phyloP scores from a whole-genome alignment of 1,284 basidiomycete genomes.

The Inonotus hispidus region DNA sequence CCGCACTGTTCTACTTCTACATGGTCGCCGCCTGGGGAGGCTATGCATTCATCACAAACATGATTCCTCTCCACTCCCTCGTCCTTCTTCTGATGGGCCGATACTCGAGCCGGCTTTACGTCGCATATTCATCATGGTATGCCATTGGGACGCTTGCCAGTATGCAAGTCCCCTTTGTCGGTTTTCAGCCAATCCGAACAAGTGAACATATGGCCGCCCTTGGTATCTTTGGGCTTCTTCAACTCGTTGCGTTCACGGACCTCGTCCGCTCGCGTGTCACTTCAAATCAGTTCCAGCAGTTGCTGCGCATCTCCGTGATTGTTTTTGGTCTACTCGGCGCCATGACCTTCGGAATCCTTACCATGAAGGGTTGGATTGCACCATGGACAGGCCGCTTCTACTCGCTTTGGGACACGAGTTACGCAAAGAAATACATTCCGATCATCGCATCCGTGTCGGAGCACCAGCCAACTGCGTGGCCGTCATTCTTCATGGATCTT shows the following conservation, averaged over 20 bases:
- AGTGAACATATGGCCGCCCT: slow-evolving; percentile 99
- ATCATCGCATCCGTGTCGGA: slow-evolving; percentile 99
- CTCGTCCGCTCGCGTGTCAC: slow-evolving; percentile 87
- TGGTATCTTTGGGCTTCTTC: slow-evolving; percentile 94
- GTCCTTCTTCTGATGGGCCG: slow-evolving; percentile 97
- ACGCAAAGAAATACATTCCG: slow-evolving; percentile 97
- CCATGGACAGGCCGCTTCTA: slow-evolving; percentile 99
- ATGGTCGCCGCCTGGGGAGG: slow-evolving; percentile 99
- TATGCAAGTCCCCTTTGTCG: slow-evolving; percentile 99
- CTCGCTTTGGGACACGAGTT: slow-evolving; percentile 98
- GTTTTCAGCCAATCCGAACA: slow-evolving; percentile 96
- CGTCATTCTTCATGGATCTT: slow-evolving; percentile 99
- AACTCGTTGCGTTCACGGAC: slow-evolving; percentile 93
- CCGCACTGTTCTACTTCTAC: slow-evolving; percentile 98
- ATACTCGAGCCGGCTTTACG: slow-evolving; percentile 88
- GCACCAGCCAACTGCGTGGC: slow-evolving; percentile 99
- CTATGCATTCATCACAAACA: slow-evolving; percentile 99
- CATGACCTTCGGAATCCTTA: slow-evolving; percentile 70
- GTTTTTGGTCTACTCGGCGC: slow-evolving; percentile 71
- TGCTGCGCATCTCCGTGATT: slow-evolving; percentile 70
- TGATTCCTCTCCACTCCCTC: slow-evolving; percentile 95
- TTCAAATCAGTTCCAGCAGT: slow-evolving; percentile 87
- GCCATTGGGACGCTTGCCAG: slow-evolving; percentile 94
- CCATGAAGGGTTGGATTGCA: slow-evolving; percentile 94
- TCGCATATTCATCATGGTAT: slow-evolving; percentile 97